phyloP scores from a whole-genome alignment of 2,329 filamentous ascomycete genomes.

The Curvularia spicifera region DNA sequence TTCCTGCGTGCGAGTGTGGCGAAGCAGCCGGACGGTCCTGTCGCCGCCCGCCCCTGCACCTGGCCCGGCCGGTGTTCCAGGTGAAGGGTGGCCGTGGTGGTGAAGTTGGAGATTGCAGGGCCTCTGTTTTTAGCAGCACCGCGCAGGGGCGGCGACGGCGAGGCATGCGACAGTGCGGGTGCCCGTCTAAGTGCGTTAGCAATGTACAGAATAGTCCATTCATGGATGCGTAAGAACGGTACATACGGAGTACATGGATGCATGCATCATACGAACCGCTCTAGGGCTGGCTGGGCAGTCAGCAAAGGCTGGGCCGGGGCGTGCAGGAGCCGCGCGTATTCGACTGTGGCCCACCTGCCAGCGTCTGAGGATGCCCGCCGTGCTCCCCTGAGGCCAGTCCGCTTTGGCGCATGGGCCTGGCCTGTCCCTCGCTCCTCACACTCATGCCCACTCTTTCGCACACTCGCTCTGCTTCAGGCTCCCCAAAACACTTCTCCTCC shows the following conservation, averaged over 20 bases:
- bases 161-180: too few relatives aligned
- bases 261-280: background rate
- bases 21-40: constrained; percentile 26
- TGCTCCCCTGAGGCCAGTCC: constrained; percentile 38
- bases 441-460: constrained; percentile 15
- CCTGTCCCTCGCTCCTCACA: constrained; percentile 22
- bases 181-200: too few relatives aligned
- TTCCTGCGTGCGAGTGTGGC: constrained; percentile 34
- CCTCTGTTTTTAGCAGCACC: constrained; percentile 21
- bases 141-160: background rate
- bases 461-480: constrained; percentile 36
- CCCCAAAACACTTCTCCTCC: constrained; percentile 23
- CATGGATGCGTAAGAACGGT: too few relatives aligned
- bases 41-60: constrained; percentile 6
- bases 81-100: background rate
- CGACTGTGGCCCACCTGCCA: constrained; percentile 32
- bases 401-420: constrained; percentile 24
- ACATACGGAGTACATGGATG: too few relatives aligned
- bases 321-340: constrained; percentile 32
- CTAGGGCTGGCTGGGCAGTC: constrained; percentile 1
- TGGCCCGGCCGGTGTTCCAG: constrained; percentile 22
- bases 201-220: too few relatives aligned
- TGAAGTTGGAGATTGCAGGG: constrained; percentile 6
- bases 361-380: constrained; percentile 26
- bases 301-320: constrained; percentile 24